phyloP scores from a whole-genome alignment of 192 early-diverging fungal species.

The Geranomyces variabilis region DNA sequence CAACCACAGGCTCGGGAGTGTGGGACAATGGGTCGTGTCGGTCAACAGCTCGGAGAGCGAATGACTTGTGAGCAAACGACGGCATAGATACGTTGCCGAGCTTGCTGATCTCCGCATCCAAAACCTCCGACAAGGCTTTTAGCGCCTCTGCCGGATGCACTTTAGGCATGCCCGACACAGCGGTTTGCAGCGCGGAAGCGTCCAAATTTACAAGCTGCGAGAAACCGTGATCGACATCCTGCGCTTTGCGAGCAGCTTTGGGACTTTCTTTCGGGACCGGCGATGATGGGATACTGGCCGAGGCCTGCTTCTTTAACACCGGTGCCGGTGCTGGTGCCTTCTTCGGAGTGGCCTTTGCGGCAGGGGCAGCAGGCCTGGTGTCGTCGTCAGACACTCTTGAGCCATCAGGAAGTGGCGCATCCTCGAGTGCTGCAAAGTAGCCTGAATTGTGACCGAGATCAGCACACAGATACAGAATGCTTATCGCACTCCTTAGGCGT shows the following conservation, averaged over 20 bases:
- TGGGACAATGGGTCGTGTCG: neutral
- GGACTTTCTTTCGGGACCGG: neutral
- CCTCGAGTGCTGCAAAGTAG: neutral
- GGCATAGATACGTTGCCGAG: constrained; percentile 9
- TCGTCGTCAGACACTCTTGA: neutral
- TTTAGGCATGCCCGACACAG: neutral
- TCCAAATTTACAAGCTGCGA: neutral
- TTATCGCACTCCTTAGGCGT: too few species aligned
- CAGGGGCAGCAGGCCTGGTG: neutral
- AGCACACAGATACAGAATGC: neutral
- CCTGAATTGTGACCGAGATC: neutral
- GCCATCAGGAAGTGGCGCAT: neutral
- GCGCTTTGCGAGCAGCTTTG: neutral
- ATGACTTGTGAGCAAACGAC: neutral
- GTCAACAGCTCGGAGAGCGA: neutral
- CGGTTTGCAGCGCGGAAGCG: neutral
- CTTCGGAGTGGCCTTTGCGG: neutral
- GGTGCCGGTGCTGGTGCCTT: neutral
- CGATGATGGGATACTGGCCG: neutral
- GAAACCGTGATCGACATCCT: constrained; percentile 2
- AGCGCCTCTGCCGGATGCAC: neutral
- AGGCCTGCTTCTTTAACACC: neutral
- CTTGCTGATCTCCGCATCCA: neutral
- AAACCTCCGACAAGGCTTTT: neutral
- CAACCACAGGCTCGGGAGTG: neutral